These are phyloP conservation scores for Melanomma pulvis-pyrius DNA, from an alignment of 495 filamentous ascomycete genomes.

Conservation along the genomic window DNA sequence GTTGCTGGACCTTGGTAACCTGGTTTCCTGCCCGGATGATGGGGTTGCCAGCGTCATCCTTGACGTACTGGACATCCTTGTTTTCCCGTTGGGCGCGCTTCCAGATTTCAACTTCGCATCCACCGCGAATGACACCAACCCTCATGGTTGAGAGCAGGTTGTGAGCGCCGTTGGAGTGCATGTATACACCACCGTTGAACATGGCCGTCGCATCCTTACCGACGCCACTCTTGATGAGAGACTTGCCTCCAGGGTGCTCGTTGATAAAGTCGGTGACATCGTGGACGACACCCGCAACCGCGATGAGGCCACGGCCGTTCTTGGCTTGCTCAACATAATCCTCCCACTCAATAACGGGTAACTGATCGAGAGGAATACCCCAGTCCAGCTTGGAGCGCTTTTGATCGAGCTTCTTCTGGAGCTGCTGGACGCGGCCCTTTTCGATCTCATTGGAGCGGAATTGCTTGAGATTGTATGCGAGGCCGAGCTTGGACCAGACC, in stretches of 20 bases:
- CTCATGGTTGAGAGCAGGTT: constrained; percentile 96
- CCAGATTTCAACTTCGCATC: constrained; percentile 99
- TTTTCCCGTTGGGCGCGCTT: constrained; percentile 91
- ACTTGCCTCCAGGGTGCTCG: constrained; percentile 95
- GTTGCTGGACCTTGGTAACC: constrained; percentile 78
- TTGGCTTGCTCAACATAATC: constrained; percentile 87
- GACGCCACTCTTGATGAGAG: constrained; percentile 87
- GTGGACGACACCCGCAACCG: constrained; percentile 93
- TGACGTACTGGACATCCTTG: constrained; percentile 77
- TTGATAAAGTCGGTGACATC: constrained; percentile 94
- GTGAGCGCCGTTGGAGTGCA: constrained; percentile 96
- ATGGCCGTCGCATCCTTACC: constrained; percentile 98
- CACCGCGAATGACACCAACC: constrained; percentile 93
- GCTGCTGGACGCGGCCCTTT: constrained; percentile 95
- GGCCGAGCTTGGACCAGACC: constrained; percentile 87
- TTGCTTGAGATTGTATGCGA: constrained; percentile 94
- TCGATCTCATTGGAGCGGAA: constrained; percentile 99
- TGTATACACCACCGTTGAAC: constrained; percentile 99
- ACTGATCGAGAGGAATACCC: constrained; percentile 90
- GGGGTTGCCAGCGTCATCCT: constrained; percentile 77
- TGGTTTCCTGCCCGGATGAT: constrained; percentile 91
- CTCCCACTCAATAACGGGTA: constrained; percentile 96
- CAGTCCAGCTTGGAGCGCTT: constrained; percentile 91
- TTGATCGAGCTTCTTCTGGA: constrained; percentile 99
- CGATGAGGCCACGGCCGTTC: constrained; percentile 83